Conservation (phyloP, 176 grass and related monocot species). For the Triticum turgidum region DNA sequence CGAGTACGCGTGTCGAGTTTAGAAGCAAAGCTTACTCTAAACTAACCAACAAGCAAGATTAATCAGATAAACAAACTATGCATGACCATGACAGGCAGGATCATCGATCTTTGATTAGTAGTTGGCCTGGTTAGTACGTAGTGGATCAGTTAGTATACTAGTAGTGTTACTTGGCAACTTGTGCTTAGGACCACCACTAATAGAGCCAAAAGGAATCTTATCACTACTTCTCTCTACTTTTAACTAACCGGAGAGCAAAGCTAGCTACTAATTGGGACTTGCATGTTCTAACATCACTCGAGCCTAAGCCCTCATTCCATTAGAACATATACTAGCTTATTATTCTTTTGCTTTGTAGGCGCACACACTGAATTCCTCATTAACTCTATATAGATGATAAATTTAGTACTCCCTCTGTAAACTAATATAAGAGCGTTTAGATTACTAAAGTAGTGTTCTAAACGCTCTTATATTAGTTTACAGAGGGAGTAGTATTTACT, state of each 20-base stretch:
- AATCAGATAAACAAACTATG: neutral
- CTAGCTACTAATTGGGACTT: neutral
- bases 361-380: too few species aligned
- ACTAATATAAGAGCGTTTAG: too few species aligned
- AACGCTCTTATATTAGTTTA: too few species aligned
- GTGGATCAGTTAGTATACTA: neutral
- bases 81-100: neutral
- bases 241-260: neutral
- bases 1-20: neutral
- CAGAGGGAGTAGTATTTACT: too few species aligned
- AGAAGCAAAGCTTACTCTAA: constrained; percentile 13
- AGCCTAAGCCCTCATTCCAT: too few species aligned
- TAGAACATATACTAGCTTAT: too few species aligned
- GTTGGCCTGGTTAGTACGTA: neutral
- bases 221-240: neutral
- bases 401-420: too few species aligned
- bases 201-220: neutral
- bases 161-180: neutral
- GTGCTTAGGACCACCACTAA: constrained; percentile 4
- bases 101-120: neutral
- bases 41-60: neutral
- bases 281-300: too few species aligned
- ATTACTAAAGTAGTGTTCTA: too few species aligned
- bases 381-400: too few species aligned
- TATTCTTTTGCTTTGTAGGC: too few species aligned